phyloP scores from a whole-genome alignment of 2,329 filamentous ascomycete genomes.

The Alternaria metachromatica region DNA sequence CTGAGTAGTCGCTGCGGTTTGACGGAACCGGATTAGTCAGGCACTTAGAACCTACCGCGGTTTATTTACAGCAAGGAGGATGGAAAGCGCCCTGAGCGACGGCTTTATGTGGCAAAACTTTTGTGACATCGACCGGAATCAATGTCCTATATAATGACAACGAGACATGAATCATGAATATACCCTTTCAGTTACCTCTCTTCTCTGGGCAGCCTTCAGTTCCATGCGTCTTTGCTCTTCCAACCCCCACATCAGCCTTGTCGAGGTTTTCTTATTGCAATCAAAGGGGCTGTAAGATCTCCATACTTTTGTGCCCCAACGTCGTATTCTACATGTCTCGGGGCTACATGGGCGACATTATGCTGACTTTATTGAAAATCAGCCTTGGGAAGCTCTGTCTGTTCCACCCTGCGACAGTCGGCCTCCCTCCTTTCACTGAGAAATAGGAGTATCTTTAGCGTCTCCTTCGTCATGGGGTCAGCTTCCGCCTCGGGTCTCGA shows the following conservation, averaged over 20 bases:
- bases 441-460: background rate
- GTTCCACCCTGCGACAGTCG: background rate
- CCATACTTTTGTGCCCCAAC: background rate
- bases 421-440: background rate
- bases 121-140: constrained; percentile 13
- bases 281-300: background rate
- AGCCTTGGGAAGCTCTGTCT: background rate
- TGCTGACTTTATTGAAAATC: background rate
- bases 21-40: background rate
- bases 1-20: constrained; percentile 4
- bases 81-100: constrained; percentile 13
- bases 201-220: background rate
- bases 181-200: constrained; percentile 5
- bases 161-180: constrained; percentile 26
- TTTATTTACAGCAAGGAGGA: constrained; percentile 6
- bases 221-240: background rate
- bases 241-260: background rate
- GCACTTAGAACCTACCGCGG: constrained; percentile 6
- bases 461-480: background rate
- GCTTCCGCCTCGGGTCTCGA: background rate
- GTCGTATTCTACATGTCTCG: background rate
- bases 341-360: background rate
- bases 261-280: background rate
- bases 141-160: constrained; percentile 21
- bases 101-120: constrained; percentile 6